Evolutionary conservation across 2,329 filamentous ascomycete species (phyloP).

Genomic region (Hymenoscyphus infarciens): DNA sequence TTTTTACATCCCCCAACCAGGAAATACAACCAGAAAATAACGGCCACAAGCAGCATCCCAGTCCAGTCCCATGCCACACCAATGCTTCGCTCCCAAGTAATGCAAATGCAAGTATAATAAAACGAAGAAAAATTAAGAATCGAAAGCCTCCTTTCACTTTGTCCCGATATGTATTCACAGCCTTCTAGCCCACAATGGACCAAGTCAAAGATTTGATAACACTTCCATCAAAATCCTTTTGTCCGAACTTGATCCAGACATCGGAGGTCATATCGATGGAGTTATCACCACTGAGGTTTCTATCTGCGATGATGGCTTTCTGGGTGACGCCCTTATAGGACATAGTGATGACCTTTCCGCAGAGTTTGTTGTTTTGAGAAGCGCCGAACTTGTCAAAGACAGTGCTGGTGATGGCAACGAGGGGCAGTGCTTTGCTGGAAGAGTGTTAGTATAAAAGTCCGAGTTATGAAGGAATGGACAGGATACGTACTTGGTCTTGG

Average conservation of each 20-base stretch:
- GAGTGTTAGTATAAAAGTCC: not conserved
- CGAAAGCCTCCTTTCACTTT: not conserved
- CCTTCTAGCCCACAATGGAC: not conserved
- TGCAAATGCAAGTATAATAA: not conserved
- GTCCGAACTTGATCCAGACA: not conserved
- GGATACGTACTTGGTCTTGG: not conserved
- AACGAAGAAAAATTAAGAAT: not conserved
- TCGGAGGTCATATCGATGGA: not conserved
- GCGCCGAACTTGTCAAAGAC: not conserved
- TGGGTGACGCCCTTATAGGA: not conserved
- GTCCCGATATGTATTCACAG: not conserved
- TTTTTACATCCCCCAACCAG: not conserved
- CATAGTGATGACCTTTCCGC: not conserved
- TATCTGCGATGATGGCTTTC: not conserved
- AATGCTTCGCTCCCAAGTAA: slow-evolving; percentile 1
- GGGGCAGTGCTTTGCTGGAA: not conserved
- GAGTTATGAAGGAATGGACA: not conserved
- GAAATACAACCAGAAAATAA: not conserved
- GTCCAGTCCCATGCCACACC: not conserved
- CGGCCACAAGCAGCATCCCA: too few relatives aligned
- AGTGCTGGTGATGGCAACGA: not conserved
- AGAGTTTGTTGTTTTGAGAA: not conserved
- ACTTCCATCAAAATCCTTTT: not conserved
- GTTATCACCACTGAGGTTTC: not conserved
- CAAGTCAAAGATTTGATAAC: not conserved